Percentiles rank a stretch among this genome's conserved stretches.
phyloP scores from a whole-genome alignment of 768 basidiomycete species.

The Serendipita indica region DNA sequence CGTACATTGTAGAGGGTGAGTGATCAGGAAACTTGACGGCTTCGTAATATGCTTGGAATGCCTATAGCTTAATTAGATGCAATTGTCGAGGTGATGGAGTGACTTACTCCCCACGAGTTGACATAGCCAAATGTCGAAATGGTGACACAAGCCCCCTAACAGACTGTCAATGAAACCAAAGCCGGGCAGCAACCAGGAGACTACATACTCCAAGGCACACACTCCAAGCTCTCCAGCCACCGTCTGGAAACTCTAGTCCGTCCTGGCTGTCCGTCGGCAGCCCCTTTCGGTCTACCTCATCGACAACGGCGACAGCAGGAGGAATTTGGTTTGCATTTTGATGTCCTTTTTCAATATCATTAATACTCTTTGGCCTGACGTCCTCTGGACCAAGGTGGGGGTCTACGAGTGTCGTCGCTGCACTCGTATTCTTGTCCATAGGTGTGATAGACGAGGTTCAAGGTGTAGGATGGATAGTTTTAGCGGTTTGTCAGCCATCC shows the following conservation, averaged over 20 bases:
- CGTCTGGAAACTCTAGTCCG: conserved; percentile 11
- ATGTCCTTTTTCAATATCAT: too few relatives aligned
- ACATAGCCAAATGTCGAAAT: conserved; percentile 9
- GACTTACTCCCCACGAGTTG: conserved; percentile 13
- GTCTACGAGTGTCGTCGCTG: too few relatives aligned
- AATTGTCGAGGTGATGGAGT: background rate
- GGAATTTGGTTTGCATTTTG: too few relatives aligned
- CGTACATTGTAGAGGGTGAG: conserved; percentile 50
- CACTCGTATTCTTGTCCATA: too few relatives aligned
- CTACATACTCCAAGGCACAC: conserved; percentile 6
- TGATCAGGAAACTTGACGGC: conserved; percentile 33
- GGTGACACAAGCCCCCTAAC: background rate
- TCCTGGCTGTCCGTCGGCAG: too few relatives aligned
- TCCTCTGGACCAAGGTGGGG: too few relatives aligned
- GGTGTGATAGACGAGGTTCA: too few relatives aligned
- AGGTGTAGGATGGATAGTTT: too few relatives aligned
- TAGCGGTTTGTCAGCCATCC: too few relatives aligned
- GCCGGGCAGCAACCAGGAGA: background rate
- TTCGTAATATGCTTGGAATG: conserved; percentile 60
- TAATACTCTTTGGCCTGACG: too few relatives aligned
- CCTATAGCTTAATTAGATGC: background rate
- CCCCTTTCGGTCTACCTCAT: too few relatives aligned
- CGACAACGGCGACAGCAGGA: too few relatives aligned
- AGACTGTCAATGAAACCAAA: background rate
- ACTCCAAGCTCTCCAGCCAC: conserved; percentile 10